These are phyloP conservation scores for Thinopyrum obtusiflorum DNA, from an alignment of 202 grass and related monocot genomes.

Conservation along the genomic window DNA sequence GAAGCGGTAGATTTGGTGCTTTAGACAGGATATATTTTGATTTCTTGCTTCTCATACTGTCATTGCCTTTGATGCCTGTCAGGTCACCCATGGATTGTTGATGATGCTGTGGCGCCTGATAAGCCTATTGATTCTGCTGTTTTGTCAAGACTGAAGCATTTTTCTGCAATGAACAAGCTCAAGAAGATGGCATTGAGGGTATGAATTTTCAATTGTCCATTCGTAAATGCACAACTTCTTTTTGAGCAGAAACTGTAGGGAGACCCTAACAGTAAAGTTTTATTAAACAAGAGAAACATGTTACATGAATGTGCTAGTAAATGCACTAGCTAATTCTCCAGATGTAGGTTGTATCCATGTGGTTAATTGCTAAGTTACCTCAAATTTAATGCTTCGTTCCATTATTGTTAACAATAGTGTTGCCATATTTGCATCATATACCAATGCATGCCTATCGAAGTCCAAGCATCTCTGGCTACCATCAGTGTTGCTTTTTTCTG, in stretches of 20 bases:
- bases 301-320: neutral
- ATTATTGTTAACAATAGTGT: neutral
- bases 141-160: slow-evolving; percentile 90
- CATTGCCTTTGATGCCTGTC: slow-evolving; percentile 33
- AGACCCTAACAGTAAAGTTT: neutral
- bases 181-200: slow-evolving; percentile 99
- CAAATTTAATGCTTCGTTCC: slow-evolving; percentile 9
- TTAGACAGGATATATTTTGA: neutral
- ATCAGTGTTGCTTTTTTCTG: slow-evolving; percentile 1
- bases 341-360: slow-evolving; percentile 8
- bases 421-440: slow-evolving; percentile 13
- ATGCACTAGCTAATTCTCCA: slow-evolving; percentile 26
- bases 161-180: slow-evolving; percentile 98
- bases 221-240: neutral
- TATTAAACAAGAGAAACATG: neutral
- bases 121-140: slow-evolving; percentile 95
- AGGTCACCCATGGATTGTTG: slow-evolving; percentile 98
- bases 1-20: neutral
- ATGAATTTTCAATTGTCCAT: slow-evolving; percentile 11
- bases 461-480: neutral
- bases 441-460: neutral
- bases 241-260: neutral
- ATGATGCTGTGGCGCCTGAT: slow-evolving; percentile 87
- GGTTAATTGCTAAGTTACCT: slow-evolving; percentile 13
- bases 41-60: slow-evolving; percentile 8